Evolutionary conservation across 257 asterid genomes (phyloP).

Genomic region (Nicotiana attenuata): DNA sequence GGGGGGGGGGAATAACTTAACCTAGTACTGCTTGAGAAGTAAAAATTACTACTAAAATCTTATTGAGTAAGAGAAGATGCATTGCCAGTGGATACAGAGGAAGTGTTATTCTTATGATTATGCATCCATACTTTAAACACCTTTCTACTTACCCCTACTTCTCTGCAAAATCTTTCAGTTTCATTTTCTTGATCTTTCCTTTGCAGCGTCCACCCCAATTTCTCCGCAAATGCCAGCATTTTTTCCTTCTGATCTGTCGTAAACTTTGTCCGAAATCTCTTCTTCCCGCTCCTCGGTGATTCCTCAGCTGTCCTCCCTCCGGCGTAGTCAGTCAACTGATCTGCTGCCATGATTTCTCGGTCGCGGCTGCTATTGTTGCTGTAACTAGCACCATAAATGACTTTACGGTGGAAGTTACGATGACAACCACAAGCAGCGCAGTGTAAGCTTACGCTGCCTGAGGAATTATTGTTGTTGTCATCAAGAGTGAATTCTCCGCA

Average conservation of each 20-base stretch:
- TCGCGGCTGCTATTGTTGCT: constrained; percentile 15
- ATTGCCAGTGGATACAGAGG: constrained; percentile 32
- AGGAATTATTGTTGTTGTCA: constrained; percentile 11
- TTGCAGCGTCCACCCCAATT: constrained; percentile 61
- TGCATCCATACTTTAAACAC: constrained; percentile 89
- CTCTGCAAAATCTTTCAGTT: constrained; percentile 58
- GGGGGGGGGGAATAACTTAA: background rate
- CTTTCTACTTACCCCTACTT: constrained; percentile 56
- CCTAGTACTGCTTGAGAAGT: background rate
- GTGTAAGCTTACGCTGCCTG: constrained; percentile 15
- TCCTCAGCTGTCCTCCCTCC: background rate
- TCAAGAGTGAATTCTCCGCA: constrained; percentile 60
- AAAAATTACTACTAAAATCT: background rate
- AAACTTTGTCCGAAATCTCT: constrained; percentile 63
- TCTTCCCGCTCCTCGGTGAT: constrained; percentile 36
- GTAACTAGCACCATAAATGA: constrained; percentile 16
- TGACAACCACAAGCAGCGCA: constrained; percentile 87
- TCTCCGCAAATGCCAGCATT: constrained; percentile 65
- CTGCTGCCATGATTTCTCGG: background rate
- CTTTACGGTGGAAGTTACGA: constrained; percentile 60
- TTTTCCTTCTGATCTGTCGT: constrained; percentile 61
- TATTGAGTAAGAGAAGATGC: constrained; percentile 53
- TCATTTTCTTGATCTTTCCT: constrained; percentile 56
- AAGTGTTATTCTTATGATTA: constrained; percentile 48
- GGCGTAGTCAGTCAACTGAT: background rate